Base-by-base conservation (phyloP, 495 filamentous ascomycete genomes). In the Astrothelium macrocarpum region DNA sequence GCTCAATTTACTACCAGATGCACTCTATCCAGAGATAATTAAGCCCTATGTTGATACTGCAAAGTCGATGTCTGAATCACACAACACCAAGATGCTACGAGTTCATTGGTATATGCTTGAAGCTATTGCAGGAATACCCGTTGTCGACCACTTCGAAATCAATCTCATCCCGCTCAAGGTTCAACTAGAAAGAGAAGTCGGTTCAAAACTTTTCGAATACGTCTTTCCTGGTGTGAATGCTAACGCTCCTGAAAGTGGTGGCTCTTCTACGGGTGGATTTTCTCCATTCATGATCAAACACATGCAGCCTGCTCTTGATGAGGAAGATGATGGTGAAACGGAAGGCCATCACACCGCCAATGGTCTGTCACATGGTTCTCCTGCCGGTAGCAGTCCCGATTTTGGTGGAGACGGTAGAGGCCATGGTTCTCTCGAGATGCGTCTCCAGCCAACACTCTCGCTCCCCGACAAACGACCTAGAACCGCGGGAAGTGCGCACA, bases 21-120 rank as follows among this genome's bases (percentile, higher is more conserved):
- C 94, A 1, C 84, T 94, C 32, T 99, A 97, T 75, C 95, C 94
- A 14, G 87, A 94, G 68, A 97, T 99, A 80, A 88, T 99, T 64
- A 86, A 87, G 45, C 91, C 94, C 0, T 97, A 94, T 68, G 76
- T 87, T 46, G 87, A 95, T 64, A 80, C 84, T 59, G 81, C 82
- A 31, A 78, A 78, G 10, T 67, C 71, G 1, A 73, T 76, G 59
- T 71, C 78, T 32, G 78, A 82, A 42, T 74, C 73, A 11, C 70
- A 71, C 12, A 80, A 88, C 63, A 74, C 83, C 20, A 87, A 87
- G 63, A 97, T 97, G 88, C 82, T 97, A 53, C 84, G 87, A 36
- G 87, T 99, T 34, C 91, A 91, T 67, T 99, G 94, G 90, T 87
- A 95, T 71, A 96, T 96, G 90, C 81, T 97, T 7, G 94, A 99